These are phyloP conservation scores for Omphalea diandra DNA, from an alignment of 441 rosid genomes.

Conservation along the genomic window DNA sequence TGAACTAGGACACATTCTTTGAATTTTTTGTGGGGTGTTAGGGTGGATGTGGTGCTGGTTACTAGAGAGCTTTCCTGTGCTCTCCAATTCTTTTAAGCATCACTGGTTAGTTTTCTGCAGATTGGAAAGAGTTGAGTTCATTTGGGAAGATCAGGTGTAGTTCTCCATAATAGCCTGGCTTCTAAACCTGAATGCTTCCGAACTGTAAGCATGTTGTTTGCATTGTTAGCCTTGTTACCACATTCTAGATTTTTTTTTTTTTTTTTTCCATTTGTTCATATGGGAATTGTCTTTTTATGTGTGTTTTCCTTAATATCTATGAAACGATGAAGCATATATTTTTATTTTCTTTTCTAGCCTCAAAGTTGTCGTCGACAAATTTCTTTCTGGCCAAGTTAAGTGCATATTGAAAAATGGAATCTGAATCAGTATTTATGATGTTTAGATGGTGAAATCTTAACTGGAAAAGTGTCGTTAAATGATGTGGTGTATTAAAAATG, in stretches of 20 bases:
- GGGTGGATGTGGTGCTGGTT: conserved; percentile 39
- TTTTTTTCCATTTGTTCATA: conserved; percentile 54
- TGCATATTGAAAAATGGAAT: conserved; percentile 14
- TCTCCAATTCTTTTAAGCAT: conserved; percentile 25
- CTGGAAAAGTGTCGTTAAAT: not conserved
- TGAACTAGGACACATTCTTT: conserved; percentile 69
- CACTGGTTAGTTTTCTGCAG: conserved; percentile 14
- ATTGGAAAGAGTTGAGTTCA: conserved; percentile 18
- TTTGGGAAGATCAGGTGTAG: conserved; percentile 25
- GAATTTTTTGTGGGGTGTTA: conserved; percentile 51
- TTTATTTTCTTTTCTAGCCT: conserved; percentile 6
- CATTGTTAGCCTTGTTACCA: conserved; percentile 28
- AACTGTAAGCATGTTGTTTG: conserved; percentile 50
- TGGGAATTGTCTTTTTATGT: conserved; percentile 36
- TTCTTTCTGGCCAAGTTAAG: not conserved
- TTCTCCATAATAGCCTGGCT: conserved; percentile 33
- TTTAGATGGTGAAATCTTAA: not conserved
- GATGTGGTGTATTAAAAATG: not conserved
- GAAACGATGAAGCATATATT: conserved; percentile 30
- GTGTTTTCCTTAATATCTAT: conserved; percentile 36
- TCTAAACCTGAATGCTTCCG: conserved; percentile 47
- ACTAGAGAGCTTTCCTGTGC: conserved; percentile 27
- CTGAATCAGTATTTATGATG: not conserved
- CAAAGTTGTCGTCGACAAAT: no score
- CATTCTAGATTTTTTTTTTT: conserved; percentile 43